Conservation (phyloP, 1,139 yeast genomes). For the Fermentozyma sake region DNA sequence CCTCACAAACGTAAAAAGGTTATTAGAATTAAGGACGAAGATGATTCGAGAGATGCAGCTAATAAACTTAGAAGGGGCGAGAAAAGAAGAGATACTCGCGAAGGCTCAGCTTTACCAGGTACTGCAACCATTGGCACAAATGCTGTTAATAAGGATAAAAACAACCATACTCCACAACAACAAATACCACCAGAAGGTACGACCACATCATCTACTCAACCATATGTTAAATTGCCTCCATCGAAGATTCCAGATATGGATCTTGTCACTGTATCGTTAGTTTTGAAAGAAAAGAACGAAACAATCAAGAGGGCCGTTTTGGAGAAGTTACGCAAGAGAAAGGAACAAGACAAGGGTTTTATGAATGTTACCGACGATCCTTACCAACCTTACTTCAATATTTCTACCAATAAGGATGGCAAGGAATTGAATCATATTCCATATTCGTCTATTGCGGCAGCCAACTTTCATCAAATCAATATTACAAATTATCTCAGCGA, state of each 20-base stretch:
- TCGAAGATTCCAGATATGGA: conserved; percentile 93
- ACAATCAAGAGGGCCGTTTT: conserved; percentile 78
- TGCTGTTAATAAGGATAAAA: conserved; percentile 17
- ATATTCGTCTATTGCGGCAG: conserved; percentile 71
- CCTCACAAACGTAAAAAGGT: conserved; percentile 75
- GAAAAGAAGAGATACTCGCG: conserved; percentile 20
- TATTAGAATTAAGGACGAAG: conserved; percentile 34
- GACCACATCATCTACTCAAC: conserved; percentile 50
- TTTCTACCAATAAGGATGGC: conserved; percentile 49
- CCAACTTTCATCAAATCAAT: conserved; percentile 68
- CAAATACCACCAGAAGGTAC: conserved; percentile 16
- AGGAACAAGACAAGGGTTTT: conserved; percentile 67
- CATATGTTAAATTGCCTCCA: conserved; percentile 82
- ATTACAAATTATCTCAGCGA: conserved; percentile 51
- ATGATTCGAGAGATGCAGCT: conserved; percentile 20
- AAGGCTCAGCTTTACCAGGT: conserved; percentile 11
- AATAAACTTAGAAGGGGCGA: conserved; percentile 17
- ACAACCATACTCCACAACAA: conserved; percentile 15
- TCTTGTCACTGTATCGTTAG: conserved; percentile 73
- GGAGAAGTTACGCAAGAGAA: conserved; percentile 74
- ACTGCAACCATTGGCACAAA: conserved; percentile 9
- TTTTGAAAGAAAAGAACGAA: conserved; percentile 70
- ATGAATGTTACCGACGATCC: conserved; percentile 87
- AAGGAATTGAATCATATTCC: conserved; percentile 66
- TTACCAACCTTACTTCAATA: conserved; percentile 79